phyloP scores from a whole-genome alignment of 805 yeast species.

The Pichia cephalocereana region DNA sequence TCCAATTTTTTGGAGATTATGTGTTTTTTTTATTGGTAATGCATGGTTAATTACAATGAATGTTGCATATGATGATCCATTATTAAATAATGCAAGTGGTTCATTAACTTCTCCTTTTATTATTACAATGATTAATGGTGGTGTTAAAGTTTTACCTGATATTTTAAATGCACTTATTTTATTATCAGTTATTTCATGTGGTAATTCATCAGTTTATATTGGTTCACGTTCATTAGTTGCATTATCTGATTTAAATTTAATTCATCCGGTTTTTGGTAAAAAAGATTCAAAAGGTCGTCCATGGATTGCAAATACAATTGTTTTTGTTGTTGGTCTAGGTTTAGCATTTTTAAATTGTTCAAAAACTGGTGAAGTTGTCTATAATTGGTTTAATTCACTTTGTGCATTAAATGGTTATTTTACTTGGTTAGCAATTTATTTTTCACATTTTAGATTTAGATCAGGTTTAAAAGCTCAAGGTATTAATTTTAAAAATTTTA shows the following conservation, averaged over 20 bases:
- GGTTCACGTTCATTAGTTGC: constrained; percentile 49
- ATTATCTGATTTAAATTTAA: constrained; percentile 48
- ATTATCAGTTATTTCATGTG: constrained; percentile 47
- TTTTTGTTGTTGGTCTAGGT: constrained; percentile 43
- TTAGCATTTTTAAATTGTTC: constrained; percentile 61
- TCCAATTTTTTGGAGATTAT: constrained; percentile 46
- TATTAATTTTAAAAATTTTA: constrained; percentile 21
- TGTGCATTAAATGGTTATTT: constrained; percentile 54
- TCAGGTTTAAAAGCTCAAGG: constrained; percentile 47
- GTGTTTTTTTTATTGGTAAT: constrained; percentile 40
- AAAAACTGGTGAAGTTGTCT: constrained; percentile 44
- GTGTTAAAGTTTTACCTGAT: constrained; percentile 47
- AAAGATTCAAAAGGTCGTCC: constrained; percentile 56
- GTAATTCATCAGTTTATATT: constrained; percentile 47
- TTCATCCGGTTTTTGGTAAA: constrained; percentile 48
- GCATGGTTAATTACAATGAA: constrained; percentile 46
- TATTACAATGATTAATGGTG: constrained; percentile 44
- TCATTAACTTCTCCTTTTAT: constrained; percentile 61
- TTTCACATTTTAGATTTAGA: constrained; percentile 50
- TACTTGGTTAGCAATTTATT: constrained; percentile 52
- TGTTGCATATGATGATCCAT: constrained; percentile 47
- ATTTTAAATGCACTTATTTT: constrained; percentile 51
- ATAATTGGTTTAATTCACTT: constrained; percentile 56
- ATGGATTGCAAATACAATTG: constrained; percentile 40
- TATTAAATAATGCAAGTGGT: constrained; percentile 35